Percentiles rank a stretch among this genome's conserved stretches.
Conservation (phyloP, 495 filamentous ascomycete genomes). For the Sordaria brevicollis region DNA sequence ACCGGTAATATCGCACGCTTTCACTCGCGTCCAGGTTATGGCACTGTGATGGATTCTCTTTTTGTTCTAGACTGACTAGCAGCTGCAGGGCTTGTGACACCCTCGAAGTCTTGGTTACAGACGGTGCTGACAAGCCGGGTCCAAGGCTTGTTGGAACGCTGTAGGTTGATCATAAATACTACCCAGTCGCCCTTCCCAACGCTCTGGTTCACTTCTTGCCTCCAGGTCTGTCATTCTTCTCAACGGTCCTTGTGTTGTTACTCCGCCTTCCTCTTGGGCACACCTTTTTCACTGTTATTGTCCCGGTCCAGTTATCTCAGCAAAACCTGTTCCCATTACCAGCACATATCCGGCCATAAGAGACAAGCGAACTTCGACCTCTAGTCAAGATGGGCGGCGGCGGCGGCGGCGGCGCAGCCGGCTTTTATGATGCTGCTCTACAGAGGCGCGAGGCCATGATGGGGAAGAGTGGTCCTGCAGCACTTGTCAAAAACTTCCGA, state of each 20-base stretch:
- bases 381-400: conserved; percentile 22
- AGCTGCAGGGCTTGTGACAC: neutral
- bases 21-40: neutral
- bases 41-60: neutral
- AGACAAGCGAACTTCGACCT: neutral
- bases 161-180: neutral
- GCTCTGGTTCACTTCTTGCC: neutral
- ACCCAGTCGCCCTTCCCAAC: neutral
- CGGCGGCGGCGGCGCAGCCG: conserved; percentile 24
- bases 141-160: neutral
- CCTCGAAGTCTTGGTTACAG: neutral
- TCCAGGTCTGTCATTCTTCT: neutral
- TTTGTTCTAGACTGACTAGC: neutral
- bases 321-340: neutral
- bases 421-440: conserved; percentile 52
- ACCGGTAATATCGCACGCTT: neutral
- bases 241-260: neutral
- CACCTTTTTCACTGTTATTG: neutral
- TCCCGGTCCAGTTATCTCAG: neutral
- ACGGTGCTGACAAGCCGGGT: neutral
- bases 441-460: conserved; percentile 53
- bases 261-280: neutral
- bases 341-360: neutral
- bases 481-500: conserved; percentile 55
- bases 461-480: conserved; percentile 52